A percentile compares a stretch with the other conserved stretches of the same genome.
Conservation (phyloP, 2,329 filamentous ascomycete genomes). For the Zarea fungicola region DNA sequence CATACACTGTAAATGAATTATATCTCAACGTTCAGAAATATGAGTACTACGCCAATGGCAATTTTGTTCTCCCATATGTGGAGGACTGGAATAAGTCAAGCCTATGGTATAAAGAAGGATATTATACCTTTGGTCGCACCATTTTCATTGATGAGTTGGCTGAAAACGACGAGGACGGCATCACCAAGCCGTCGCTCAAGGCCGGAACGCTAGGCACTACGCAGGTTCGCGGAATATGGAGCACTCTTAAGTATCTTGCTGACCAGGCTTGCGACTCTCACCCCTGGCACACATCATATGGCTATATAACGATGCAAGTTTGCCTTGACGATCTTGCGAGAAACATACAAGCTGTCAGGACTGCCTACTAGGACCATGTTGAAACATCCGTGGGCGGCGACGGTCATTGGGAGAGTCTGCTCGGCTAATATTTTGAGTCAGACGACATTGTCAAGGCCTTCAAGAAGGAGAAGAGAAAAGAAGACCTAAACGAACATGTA, state of each 20-base stretch:
- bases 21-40: neutral
- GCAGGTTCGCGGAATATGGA: neutral
- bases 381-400: too few species aligned
- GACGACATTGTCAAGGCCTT: conserved; percentile 3
- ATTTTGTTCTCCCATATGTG: neutral
- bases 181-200: too few species aligned
- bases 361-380: too few species aligned
- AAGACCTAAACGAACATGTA: neutral
- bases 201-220: too few species aligned
- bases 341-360: too few species aligned
- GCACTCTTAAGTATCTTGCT: neutral
- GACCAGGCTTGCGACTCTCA: neutral
- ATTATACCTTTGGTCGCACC: neutral
- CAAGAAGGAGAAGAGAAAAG: neutral
- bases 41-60: neutral
- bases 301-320: neutral
- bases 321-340: too few species aligned
- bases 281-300: neutral
- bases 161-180: too few species aligned
- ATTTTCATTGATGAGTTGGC: neutral
- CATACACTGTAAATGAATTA: neutral
- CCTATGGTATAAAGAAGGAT: neutral
- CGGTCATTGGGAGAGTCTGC: too few species aligned
- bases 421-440: neutral
- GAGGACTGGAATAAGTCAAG: neutral